Percentiles rank a stretch among this genome's conserved stretches.
Conservation (phyloP, 805 yeast genomes). For the Maudiozyma serrabonitensis region DNA sequence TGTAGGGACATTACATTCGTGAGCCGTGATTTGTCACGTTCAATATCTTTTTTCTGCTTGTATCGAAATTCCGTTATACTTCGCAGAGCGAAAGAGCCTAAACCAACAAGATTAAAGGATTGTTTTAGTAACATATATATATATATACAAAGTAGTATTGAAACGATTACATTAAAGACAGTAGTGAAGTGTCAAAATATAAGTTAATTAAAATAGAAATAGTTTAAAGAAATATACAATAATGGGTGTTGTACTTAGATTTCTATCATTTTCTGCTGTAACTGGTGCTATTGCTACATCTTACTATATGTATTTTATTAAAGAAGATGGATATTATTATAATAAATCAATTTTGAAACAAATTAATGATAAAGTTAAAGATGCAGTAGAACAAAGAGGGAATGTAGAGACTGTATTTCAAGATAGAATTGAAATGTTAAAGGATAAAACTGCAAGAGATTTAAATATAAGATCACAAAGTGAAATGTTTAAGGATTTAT, state of each 20-base stretch:
- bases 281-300: conserved; percentile 16
- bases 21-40: too few species aligned
- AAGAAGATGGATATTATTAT: conserved; percentile 18
- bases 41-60: too few species aligned
- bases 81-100: too few species aligned
- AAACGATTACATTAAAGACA: too few species aligned
- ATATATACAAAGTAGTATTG: too few species aligned
- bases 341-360: conserved; percentile 15
- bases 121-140: too few species aligned
- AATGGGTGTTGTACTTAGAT: conserved; percentile 19
- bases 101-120: too few species aligned
- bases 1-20: too few species aligned
- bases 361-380: conserved; percentile 15
- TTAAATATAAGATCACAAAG: conserved; percentile 14
- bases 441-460: conserved; percentile 3
- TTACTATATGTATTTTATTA: conserved; percentile 17
- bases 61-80: too few species aligned
- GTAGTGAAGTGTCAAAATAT: too few species aligned
- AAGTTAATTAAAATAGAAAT: not conserved
- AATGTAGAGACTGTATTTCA: conserved; percentile 7
- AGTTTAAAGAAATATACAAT: not conserved
- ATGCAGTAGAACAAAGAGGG: conserved; percentile 16
- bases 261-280: conserved; percentile 14
- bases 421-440: conserved; percentile 1
- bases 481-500: conserved; percentile 25